phyloP scores from a whole-genome alignment of 306 rosid species.

The Styphnolobium japonicum region DNA sequence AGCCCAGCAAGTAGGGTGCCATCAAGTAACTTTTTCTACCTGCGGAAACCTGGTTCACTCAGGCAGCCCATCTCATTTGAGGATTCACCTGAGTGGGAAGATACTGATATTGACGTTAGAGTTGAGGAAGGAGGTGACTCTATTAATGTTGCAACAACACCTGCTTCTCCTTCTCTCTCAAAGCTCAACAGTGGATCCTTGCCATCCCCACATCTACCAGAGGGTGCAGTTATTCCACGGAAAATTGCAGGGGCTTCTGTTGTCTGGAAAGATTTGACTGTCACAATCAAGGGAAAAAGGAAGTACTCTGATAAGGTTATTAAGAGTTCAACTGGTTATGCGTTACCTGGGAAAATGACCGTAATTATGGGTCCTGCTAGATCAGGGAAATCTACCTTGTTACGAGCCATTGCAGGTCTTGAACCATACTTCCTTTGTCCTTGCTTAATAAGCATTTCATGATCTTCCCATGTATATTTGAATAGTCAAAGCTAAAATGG shows the following conservation, averaged over 20 bases:
- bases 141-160: slow-evolving; percentile 68
- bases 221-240: slow-evolving; percentile 59
- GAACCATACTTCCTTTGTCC: slow-evolving; percentile 16
- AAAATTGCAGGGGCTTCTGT: slow-evolving; percentile 87
- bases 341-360: slow-evolving; percentile 94
- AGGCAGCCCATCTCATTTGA: slow-evolving; percentile 97
- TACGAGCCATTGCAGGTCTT: slow-evolving; percentile 88
- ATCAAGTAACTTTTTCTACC: slow-evolving; percentile 92
- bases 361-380: slow-evolving; percentile 98
- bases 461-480: slow-evolving; percentile 15
- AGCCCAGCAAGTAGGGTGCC: slow-evolving; percentile 98
- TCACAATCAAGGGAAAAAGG: slow-evolving; percentile 89
- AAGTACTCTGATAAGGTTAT: slow-evolving; percentile 90
- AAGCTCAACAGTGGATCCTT: slow-evolving; percentile 86
- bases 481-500: slow-evolving; percentile 30
- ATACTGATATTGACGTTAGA: slow-evolving; percentile 71
- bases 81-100: slow-evolving; percentile 99
- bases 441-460: slow-evolving; percentile 24
- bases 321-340: slow-evolving; percentile 97
- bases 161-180: slow-evolving; percentile 88
- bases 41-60: slow-evolving; percentile 91
- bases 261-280: slow-evolving; percentile 94
- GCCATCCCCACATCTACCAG: slow-evolving; percentile 81
- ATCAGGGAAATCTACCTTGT: slow-evolving; percentile 89
- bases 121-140: slow-evolving; percentile 91